Percentiles rank a stretch among this genome's conserved stretches.
These are phyloP conservation scores for Phyllosticta ampelicida DNA, from an alignment of 2,329 filamentous ascomycete species.

Conservation along the genomic window DNA sequence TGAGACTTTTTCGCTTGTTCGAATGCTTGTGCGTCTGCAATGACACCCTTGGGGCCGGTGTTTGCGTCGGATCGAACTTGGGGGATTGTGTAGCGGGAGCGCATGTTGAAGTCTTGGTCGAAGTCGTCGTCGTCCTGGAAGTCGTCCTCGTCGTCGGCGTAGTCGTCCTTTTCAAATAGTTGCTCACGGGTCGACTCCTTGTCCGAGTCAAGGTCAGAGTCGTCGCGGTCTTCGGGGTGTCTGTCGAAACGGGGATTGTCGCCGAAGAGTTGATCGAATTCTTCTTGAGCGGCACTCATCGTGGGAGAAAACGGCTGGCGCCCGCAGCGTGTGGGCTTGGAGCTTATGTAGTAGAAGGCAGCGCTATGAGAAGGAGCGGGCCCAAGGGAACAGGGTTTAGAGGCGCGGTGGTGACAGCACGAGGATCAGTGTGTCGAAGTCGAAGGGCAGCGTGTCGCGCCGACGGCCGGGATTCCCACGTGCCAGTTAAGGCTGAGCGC, in stretches of 20 bases:
- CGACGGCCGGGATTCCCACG: neutral
- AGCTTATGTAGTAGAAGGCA: constrained; percentile 6
- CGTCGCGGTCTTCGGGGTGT: constrained; percentile 39
- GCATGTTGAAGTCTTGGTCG: constrained; percentile 36
- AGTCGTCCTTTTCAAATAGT: constrained; percentile 49
- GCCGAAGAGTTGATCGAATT: constrained; percentile 41
- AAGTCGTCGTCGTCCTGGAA: constrained; percentile 28
- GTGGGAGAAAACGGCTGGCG: constrained; percentile 13
- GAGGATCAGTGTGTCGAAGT: constrained; percentile 6
- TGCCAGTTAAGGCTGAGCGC: neutral
- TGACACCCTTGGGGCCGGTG: constrained; percentile 78
- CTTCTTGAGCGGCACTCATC: constrained; percentile 35
- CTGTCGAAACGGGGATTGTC: constrained; percentile 32
- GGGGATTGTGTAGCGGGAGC: constrained; percentile 46
- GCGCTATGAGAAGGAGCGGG: constrained; percentile 1
- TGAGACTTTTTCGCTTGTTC: constrained; percentile 45
- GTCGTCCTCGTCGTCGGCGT: constrained; percentile 37
- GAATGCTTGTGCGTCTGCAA: constrained; percentile 70
- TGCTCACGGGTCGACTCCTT: constrained; percentile 29
- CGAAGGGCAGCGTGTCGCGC: neutral
- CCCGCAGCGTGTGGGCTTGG: constrained; percentile 4
- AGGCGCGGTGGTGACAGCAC: constrained; percentile 4
- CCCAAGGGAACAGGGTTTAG: constrained; percentile 5
- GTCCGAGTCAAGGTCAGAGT: constrained; percentile 49
- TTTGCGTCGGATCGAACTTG: constrained; percentile 56